Evolutionary conservation across 1,139 yeast species (phyloP).

Genomic region (Protomyces arabidopsidicola): DNA sequence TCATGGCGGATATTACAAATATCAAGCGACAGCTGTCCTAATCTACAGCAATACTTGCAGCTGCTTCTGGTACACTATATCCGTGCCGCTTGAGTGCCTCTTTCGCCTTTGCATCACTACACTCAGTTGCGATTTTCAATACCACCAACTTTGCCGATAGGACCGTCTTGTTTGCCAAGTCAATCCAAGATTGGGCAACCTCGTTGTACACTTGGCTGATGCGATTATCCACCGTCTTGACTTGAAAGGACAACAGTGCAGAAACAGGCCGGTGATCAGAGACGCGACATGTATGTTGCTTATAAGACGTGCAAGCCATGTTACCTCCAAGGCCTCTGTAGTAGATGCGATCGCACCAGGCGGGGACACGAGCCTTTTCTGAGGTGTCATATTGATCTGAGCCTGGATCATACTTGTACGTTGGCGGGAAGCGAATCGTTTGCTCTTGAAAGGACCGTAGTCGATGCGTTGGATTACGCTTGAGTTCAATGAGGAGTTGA

Average conservation of each 20-base stretch:
- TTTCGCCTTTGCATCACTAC: slow-evolving; percentile 4
- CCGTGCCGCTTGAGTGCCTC: slow-evolving; percentile 13
- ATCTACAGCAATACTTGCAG: slow-evolving; percentile 10
- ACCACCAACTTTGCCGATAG: not conserved
- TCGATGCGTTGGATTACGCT: slow-evolving; percentile 56
- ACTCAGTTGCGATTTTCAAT: slow-evolving; percentile 5
- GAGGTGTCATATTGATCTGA: slow-evolving; percentile 72
- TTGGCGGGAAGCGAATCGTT: slow-evolving; percentile 67
- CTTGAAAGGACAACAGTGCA: slow-evolving; percentile 60
- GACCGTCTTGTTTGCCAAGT: slow-evolving; percentile 22
- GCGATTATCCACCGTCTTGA: slow-evolving; percentile 23
- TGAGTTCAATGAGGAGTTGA: slow-evolving; percentile 70
- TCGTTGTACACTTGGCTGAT: slow-evolving; percentile 11
- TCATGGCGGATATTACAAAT: not conserved
- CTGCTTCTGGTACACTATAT: slow-evolving; percentile 18
- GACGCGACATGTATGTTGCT: slow-evolving; percentile 45
- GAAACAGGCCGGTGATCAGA: slow-evolving; percentile 93
- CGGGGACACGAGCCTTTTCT: slow-evolving; percentile 88
- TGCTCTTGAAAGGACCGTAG: slow-evolving; percentile 73
- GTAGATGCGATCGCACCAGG: slow-evolving; percentile 92
- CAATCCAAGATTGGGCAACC: slow-evolving; percentile 25
- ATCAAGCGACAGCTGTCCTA: not conserved
- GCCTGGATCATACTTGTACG: slow-evolving; percentile 88
- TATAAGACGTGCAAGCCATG: slow-evolving; percentile 35
- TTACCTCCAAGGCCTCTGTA: slow-evolving; percentile 48